Conservation (phyloP, 805 yeast species). For the Yamadazyma insecticola region DNA sequence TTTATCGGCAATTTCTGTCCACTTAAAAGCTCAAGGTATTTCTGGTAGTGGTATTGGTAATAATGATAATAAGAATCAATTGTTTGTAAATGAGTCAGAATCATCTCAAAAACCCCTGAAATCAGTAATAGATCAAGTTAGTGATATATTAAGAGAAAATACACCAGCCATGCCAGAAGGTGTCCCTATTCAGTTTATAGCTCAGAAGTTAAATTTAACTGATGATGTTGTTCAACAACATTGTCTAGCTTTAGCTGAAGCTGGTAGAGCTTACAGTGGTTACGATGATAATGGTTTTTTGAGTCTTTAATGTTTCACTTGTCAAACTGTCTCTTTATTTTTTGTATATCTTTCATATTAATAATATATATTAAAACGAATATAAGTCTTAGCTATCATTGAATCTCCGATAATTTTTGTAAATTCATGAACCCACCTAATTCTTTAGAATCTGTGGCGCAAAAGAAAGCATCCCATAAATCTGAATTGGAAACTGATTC, state of each 20-base stretch:
- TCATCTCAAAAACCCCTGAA: neutral
- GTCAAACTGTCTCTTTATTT: neutral
- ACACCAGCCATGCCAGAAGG: slow-evolving; percentile 66
- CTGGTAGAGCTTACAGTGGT: slow-evolving; percentile 66
- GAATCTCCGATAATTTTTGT: slow-evolving; percentile 7
- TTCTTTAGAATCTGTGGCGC: slow-evolving; percentile 15
- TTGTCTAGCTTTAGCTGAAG: slow-evolving; percentile 56
- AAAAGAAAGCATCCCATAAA: slow-evolving; percentile 59
- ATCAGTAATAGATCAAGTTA: slow-evolving; percentile 36
- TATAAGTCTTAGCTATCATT: neutral
- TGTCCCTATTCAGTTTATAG: slow-evolving; percentile 61
- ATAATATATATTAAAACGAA: neutral
- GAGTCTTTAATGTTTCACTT: slow-evolving; percentile 35
- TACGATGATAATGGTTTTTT: slow-evolving; percentile 61
- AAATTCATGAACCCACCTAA: slow-evolving; percentile 13
- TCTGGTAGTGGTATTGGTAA: slow-evolving; percentile 7
- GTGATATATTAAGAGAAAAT: slow-evolving; percentile 45
- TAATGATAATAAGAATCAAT: slow-evolving; percentile 16
- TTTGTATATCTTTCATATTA: neutral
- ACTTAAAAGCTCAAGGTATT: slow-evolving; percentile 52
- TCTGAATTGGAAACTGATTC: slow-evolving; percentile 57
- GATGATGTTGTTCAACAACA: slow-evolving; percentile 45
- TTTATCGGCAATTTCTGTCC: slow-evolving; percentile 56
- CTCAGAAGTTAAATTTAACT: slow-evolving; percentile 49
- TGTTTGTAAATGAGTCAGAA: slow-evolving; percentile 27